A percentile compares a stretch with the other conserved stretches of the same genome.
Conservation (phyloP, 2,329 filamentous ascomycete species). For the Microdochium paspali region DNA sequence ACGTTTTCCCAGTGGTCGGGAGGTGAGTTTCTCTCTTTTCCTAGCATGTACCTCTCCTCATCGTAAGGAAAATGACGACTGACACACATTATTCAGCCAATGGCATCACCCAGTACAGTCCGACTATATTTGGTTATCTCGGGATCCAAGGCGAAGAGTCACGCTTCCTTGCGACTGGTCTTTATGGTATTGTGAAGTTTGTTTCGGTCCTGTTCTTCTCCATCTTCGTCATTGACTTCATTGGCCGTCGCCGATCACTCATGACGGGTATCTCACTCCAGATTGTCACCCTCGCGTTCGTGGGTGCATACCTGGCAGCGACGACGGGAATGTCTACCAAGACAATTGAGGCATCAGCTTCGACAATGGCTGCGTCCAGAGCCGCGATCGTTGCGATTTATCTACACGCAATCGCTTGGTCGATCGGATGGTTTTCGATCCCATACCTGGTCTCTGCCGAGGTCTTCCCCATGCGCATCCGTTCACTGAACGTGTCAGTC, state of each 20-base stretch:
- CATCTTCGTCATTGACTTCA: conserved; percentile 19
- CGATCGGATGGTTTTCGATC: conserved; percentile 35
- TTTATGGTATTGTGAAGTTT: conserved; percentile 18
- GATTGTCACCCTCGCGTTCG: conserved; percentile 17
- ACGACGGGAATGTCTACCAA: conserved; percentile 13
- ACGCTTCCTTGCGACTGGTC: conserved; percentile 14
- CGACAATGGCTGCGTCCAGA: conserved; percentile 20
- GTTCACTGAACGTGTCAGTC: conserved; percentile 28
- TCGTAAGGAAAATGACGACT: too few relatives aligned
- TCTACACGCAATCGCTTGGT: conserved; percentile 31
- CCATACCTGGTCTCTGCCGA: conserved; percentile 35
- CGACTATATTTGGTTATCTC: conserved; percentile 18
- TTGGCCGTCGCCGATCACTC: conserved; percentile 20
- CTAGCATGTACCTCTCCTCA: too few relatives aligned
- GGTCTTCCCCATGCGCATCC: conserved; percentile 30
- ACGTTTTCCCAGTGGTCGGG: too few relatives aligned
- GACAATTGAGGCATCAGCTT: conserved; percentile 7
- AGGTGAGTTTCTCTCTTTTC: too few relatives aligned
- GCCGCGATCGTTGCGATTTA: conserved; percentile 33
- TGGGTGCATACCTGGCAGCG: conserved; percentile 18
- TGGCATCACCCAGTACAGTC: conserved; percentile 19
- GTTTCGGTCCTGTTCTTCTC: conserved; percentile 16
- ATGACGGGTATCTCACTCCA: conserved; percentile 22
- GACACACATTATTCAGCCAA: too few relatives aligned
- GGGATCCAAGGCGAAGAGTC: conserved; percentile 13